Conservation (phyloP, 2,329 filamentous ascomycete genomes). For the Ampelomyces quisqualis region DNA sequence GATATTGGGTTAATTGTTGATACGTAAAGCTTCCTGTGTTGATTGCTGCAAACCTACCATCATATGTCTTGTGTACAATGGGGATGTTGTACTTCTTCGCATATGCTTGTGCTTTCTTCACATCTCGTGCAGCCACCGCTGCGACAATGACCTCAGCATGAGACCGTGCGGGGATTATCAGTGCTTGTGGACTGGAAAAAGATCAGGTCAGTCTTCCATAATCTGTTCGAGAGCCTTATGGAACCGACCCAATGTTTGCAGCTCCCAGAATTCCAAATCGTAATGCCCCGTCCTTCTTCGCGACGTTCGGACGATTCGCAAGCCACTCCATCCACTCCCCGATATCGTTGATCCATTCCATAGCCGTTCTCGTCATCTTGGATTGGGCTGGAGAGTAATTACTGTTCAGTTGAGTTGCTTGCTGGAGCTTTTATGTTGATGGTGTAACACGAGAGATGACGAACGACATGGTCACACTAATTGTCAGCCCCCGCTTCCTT, state of each 20-base stretch:
- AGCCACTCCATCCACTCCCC: constrained; percentile 12
- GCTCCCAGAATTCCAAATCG: constrained; percentile 42
- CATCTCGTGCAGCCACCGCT: constrained; percentile 56
- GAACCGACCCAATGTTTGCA: constrained; percentile 36
- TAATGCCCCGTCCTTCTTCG: constrained; percentile 27
- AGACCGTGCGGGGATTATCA: constrained; percentile 54
- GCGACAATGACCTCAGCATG: constrained; percentile 58
- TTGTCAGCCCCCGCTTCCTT: no score
- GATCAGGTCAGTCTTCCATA: not conserved
- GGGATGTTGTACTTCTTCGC: constrained; percentile 56
- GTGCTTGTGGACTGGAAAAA: constrained; percentile 39
- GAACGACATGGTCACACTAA: no score
- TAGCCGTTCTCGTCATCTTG: not conserved
- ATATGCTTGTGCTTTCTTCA: constrained; percentile 50
- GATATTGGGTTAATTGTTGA: no score
- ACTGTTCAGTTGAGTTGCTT: not conserved
- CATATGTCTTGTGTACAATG: constrained; percentile 52
- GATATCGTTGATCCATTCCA: constrained; percentile 9
- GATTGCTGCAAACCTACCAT: no score
- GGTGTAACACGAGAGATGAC: no score
- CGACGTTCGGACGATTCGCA: constrained; percentile 5
- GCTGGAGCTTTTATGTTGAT: no score
- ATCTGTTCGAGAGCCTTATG: no score
- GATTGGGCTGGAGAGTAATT: not conserved
- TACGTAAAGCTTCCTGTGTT: no score